Base-by-base conservation (phyloP, 169 alveolate species). In the Eimeria necatrix region DNA sequence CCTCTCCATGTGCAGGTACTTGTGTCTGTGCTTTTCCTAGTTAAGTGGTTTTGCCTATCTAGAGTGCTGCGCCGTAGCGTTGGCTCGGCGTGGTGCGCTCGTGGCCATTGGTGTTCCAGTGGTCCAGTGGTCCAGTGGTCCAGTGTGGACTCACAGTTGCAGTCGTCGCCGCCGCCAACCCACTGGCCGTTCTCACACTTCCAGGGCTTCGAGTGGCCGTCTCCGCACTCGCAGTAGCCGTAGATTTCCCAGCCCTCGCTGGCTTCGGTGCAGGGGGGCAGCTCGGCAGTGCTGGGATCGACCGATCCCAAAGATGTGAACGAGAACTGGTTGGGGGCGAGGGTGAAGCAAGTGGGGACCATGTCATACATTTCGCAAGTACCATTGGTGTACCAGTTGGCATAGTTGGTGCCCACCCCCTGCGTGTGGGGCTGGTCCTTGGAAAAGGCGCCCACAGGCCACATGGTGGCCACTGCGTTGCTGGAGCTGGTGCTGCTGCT, bases 301-400 rank as follows among this genome's bases (percentile, higher is more conserved):
- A 52, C 60, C 26, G 73, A 32, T 8, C 74, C 95, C 49, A 91
- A 73, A 20, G 91, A 51, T 26, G 86, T 84, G 73, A 59, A 91
- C n/a, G 91, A 64, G 22, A 64, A 53, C 85, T 59, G 85, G 53
- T n/a, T 53, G 0, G 83, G 51, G 22, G 95, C 95, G 26, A 5
- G 80, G 4, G 84, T 76, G 32, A 91, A 59, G 64, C 95, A 91
- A 56, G 81, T 52, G 80, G 95, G 95, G 49, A 61, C 91, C 51
- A 83, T 80, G 81, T 91, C 95, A 53, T 76, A 91, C 95, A 91
- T 26, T 53, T 91, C 95, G 84, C 95, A 91, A 12, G 12, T 10
- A 2, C 93, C 93, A 32, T 85, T 60, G 18, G 81, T 6, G 86
- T 41, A 78, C 83, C 71, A 91, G 84, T 91, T 91, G 20, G 91